A percentile compares a stretch with the other conserved stretches of the same genome.
Conservation (phyloP, 805 yeast genomes). For the Maudiozyma barnettii region DNA sequence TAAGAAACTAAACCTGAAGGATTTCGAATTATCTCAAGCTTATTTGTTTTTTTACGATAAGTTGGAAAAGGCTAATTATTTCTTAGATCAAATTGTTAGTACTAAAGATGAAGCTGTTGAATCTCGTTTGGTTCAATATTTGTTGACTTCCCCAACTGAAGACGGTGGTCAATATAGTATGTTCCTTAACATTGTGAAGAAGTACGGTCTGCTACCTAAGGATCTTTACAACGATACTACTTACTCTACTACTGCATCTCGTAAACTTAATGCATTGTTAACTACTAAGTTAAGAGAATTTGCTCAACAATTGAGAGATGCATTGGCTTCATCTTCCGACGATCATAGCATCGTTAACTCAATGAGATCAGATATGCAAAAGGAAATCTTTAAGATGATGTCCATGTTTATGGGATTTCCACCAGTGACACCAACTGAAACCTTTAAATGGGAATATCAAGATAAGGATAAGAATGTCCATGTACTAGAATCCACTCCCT, state of each 20-base stretch:
- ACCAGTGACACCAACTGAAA: conserved; percentile 56
- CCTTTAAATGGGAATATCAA: conserved; percentile 63
- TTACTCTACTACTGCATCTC: conserved; percentile 42
- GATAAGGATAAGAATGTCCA: conserved; percentile 57
- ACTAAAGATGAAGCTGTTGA: conserved; percentile 58
- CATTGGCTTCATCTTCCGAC: conserved; percentile 1
- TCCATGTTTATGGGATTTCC: conserved; percentile 69
- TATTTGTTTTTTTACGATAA: conserved; percentile 79
- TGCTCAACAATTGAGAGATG: conserved; percentile 57
- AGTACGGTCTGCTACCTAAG: conserved; percentile 76
- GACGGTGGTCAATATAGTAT: conserved; percentile 90
- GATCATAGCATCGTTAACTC: conserved; percentile 34
- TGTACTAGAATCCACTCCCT: conserved; percentile 48
- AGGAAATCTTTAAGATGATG: conserved; percentile 55
- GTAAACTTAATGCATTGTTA: conserved; percentile 48
- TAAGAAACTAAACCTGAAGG: conserved; percentile 51
- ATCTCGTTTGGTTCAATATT: conserved; percentile 58
- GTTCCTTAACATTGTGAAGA: conserved; percentile 66
- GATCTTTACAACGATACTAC: conserved; percentile 62
- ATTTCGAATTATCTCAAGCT: conserved; percentile 67
- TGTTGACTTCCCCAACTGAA: conserved; percentile 54
- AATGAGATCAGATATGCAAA: conserved; percentile 41
- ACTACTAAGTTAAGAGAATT: conserved; percentile 67
- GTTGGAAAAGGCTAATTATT: conserved; percentile 74
- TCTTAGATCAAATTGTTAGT: conserved; percentile 65